phyloP scores from a whole-genome alignment of 2,329 filamentous ascomycete genomes.

The Shiraia sp. region DNA sequence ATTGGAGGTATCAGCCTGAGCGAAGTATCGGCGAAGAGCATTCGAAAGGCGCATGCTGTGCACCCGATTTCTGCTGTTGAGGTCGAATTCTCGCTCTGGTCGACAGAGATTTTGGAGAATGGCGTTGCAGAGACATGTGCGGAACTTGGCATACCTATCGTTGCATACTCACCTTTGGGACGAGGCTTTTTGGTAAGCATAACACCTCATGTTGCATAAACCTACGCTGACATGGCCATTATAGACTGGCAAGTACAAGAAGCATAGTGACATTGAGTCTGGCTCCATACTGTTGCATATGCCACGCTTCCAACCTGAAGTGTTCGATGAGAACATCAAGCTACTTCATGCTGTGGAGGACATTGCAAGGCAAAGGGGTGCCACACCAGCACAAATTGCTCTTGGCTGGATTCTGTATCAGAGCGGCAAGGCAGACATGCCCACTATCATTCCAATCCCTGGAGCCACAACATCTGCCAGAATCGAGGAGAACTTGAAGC shows the following conservation, averaged over 20 bases:
- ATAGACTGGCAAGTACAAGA: constrained; percentile 51
- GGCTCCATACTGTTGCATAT: constrained; percentile 55
- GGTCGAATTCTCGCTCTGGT: constrained; percentile 63
- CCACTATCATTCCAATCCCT: constrained; percentile 67
- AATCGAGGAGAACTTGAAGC: constrained; percentile 65
- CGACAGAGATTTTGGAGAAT: constrained; percentile 61
- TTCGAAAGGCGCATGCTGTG: constrained; percentile 55
- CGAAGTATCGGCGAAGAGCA: constrained; percentile 51
- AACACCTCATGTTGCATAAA: background rate
- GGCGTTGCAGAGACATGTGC: constrained; percentile 60
- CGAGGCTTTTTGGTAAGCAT: constrained; percentile 56
- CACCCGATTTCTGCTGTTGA: constrained; percentile 63
- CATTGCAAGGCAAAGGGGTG: constrained; percentile 62
- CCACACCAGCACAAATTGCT: constrained; percentile 66
- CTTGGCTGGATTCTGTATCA: constrained; percentile 64
- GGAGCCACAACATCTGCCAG: constrained; percentile 62
- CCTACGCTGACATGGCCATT: constrained; percentile 19
- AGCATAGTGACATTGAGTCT: constrained; percentile 60
- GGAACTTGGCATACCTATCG: constrained; percentile 68
- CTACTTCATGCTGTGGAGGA: constrained; percentile 62
- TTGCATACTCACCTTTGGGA: constrained; percentile 73
- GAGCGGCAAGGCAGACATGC: constrained; percentile 57
- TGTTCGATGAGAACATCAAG: constrained; percentile 67
- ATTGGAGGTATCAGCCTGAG: constrained; percentile 52
- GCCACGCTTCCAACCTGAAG: constrained; percentile 66